Percentiles rank a stretch among this genome's conserved stretches.
Conservation (phyloP, 768 basidiomycete genomes). For the Lentinula aciculospora region DNA sequence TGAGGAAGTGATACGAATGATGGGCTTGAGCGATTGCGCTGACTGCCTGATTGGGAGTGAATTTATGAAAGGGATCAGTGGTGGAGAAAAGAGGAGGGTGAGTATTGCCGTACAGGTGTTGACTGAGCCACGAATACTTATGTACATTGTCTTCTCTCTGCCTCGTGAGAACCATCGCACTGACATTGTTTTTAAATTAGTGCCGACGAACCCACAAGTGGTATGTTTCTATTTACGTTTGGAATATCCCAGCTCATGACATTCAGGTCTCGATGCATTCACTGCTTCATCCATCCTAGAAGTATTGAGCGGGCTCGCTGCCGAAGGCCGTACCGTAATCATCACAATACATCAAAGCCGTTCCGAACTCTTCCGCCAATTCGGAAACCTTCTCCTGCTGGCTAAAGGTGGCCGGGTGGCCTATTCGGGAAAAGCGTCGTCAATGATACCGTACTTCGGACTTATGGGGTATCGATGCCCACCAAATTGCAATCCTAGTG, state of each 20-base stretch:
- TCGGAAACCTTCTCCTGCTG: slow-evolving; percentile 58
- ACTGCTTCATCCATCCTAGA: slow-evolving; percentile 38
- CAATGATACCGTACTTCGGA: slow-evolving; percentile 57
- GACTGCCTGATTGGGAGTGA: slow-evolving; percentile 38
- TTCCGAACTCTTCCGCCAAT: slow-evolving; percentile 40
- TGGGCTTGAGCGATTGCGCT: slow-evolving; percentile 38
- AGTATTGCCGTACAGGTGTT: slow-evolving; percentile 38
- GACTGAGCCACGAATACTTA: slow-evolving; percentile 25
- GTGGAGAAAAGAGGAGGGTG: slow-evolving; percentile 33
- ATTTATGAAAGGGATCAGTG: slow-evolving; percentile 30
- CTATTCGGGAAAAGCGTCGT: slow-evolving; percentile 52
- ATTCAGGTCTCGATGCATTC: slow-evolving; percentile 32
- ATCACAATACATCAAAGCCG: slow-evolving; percentile 13
- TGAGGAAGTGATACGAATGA: slow-evolving; percentile 35
- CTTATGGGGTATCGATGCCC: slow-evolving; percentile 61
- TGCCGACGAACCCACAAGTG: slow-evolving; percentile 7
- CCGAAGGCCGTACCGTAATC: slow-evolving; percentile 35
- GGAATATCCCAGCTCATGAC: background rate
- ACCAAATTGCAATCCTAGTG: slow-evolving; percentile 71
- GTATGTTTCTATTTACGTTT: background rate
- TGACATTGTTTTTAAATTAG: background rate
- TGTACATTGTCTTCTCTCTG: slow-evolving; percentile 25
- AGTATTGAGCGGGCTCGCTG: slow-evolving; percentile 28
- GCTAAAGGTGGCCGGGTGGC: slow-evolving; percentile 61
- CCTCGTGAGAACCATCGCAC: background rate